Conservation (phyloP, 2,329 filamentous ascomycete species). For the Epichloe hybrida region DNA sequence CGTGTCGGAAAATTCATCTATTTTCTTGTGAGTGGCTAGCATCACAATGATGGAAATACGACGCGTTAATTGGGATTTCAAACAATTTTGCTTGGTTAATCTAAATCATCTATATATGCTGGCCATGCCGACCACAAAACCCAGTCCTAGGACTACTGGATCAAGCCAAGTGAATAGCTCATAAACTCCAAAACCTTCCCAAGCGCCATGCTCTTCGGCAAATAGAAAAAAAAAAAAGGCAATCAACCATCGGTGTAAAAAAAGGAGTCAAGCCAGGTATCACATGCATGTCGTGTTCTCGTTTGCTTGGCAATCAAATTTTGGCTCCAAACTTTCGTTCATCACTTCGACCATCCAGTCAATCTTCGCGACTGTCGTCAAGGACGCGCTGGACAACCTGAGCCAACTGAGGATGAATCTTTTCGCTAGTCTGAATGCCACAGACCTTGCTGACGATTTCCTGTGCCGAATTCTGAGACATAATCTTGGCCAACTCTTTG, state of each 20-base stretch:
- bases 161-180: neutral
- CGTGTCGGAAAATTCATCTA: neutral
- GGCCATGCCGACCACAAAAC: neutral
- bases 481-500: constrained; percentile 69
- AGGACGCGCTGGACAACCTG: constrained; percentile 77
- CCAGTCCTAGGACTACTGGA: neutral
- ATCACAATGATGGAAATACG: no score
- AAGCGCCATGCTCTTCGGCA: constrained; percentile 12
- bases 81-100: neutral
- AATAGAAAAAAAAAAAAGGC: neutral
- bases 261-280: neutral
- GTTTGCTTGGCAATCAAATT: constrained; percentile 3
- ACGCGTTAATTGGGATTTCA: neutral
- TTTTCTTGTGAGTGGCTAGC: neutral
- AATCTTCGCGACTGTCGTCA: constrained; percentile 37
- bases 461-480: constrained; percentile 59
- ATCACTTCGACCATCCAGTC: constrained; percentile 14
- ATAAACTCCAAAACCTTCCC: constrained; percentile 8
- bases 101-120: constrained; percentile 7
- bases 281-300: constrained; percentile 6
- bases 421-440: constrained; percentile 62
- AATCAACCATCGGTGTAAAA: no score
- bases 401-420: constrained; percentile 63
- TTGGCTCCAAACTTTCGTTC: neutral
- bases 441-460: constrained; percentile 71